These are phyloP conservation scores for Hanseniaspora guilliermondii DNA, from an alignment of 805 yeast species.

Conservation along the genomic window DNA sequence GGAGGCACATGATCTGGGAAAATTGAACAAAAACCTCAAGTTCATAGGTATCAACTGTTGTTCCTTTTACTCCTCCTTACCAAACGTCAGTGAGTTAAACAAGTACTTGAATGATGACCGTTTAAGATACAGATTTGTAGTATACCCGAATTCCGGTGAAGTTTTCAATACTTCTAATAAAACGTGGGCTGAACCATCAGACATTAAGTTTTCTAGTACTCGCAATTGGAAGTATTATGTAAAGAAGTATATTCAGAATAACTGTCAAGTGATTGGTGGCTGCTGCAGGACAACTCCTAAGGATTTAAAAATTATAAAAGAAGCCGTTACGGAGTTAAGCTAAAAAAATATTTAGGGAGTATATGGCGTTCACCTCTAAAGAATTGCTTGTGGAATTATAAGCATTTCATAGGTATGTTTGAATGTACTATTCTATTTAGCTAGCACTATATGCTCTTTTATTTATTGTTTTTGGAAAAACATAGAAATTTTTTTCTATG, in stretches of 20 bases:
- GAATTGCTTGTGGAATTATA: too few species aligned
- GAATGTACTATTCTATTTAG: too few species aligned
- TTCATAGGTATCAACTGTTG: conserved; percentile 56
- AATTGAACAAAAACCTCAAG: conserved; percentile 6
- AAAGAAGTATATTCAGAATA: conserved; percentile 17
- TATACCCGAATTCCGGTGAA: conserved; percentile 69
- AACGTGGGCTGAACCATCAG: conserved; percentile 27
- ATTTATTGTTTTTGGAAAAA: too few species aligned
- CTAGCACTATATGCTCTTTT: too few species aligned
- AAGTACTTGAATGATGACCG: background rate
- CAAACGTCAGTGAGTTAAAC: conserved; percentile 1
- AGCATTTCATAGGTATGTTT: too few species aligned
- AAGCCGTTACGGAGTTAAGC: background rate
- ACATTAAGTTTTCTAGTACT: background rate
- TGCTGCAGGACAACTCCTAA: conserved; percentile 61
- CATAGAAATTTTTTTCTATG: too few species aligned
- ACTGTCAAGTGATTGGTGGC: conserved; percentile 52
- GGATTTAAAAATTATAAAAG: conserved; percentile 22
- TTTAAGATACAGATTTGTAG: background rate
- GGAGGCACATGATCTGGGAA: background rate
- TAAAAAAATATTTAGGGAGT: too few species aligned
- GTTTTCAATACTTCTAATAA: conserved; percentile 39
- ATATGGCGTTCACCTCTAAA: too few species aligned
- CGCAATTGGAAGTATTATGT: conserved; percentile 28
- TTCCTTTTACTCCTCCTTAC: conserved; percentile 19